A percentile compares a stretch with the other conserved stretches of the same genome.
phyloP scores from a whole-genome alignment of 179 eudicot genomes.

The Vitellaria paradoxa region DNA sequence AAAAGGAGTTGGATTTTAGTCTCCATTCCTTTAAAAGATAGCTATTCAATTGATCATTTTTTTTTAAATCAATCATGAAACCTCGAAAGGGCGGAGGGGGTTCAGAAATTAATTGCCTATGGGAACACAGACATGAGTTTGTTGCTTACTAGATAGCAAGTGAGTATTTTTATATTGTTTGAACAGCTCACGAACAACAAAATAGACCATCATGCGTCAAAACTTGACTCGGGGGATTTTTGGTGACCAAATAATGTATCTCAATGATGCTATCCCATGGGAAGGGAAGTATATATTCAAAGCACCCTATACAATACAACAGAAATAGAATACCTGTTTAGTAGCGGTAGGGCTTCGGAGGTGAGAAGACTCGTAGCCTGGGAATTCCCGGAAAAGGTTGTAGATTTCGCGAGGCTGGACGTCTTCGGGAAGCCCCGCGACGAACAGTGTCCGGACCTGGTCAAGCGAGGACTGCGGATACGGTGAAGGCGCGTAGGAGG shows the following conservation, averaged over 20 bases:
- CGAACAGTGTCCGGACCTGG: constrained; percentile 76
- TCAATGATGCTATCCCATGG: neutral
- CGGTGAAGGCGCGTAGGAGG: constrained; percentile 27
- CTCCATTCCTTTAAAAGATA: neutral
- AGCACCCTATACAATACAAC: no score
- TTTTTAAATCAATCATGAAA: neutral
- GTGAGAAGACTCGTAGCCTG: constrained; percentile 71
- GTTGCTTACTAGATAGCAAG: neutral
- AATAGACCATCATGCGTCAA: neutral
- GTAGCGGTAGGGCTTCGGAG: constrained; percentile 45
- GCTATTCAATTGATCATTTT: neutral
- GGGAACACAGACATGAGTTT: neutral
- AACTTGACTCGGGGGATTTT: neutral
- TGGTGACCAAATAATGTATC: neutral
- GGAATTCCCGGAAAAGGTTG: constrained; percentile 83
- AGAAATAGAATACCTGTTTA: constrained; percentile 40
- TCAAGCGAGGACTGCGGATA: constrained; percentile 32
- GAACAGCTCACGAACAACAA: neutral
- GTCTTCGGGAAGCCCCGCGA: constrained; percentile 84
- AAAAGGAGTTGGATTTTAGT: neutral
- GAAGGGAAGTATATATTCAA: neutral
- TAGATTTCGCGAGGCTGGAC: constrained; percentile 79
- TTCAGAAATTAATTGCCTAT: neutral
- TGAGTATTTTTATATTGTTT: neutral
- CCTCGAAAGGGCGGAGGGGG: neutral